phyloP scores from a whole-genome alignment of 2,329 filamentous ascomycete genomes.

The Penicillium hesseltinei region DNA sequence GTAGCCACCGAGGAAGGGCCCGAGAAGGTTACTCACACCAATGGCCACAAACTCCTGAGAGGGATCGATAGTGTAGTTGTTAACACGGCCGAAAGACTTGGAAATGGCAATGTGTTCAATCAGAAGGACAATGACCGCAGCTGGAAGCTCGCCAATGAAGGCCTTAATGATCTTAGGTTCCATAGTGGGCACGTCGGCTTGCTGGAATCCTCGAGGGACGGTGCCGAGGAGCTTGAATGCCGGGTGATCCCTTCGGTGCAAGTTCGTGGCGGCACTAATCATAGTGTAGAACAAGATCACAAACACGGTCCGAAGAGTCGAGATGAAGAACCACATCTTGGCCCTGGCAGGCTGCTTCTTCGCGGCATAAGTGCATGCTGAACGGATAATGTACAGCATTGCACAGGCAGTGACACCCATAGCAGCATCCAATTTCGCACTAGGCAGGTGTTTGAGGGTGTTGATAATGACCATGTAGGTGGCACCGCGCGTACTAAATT shows the following conservation, averaged over 20 bases:
- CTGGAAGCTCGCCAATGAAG: constrained; percentile 73
- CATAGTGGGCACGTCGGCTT: constrained; percentile 71
- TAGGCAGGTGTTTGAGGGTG: constrained; percentile 68
- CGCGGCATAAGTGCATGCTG: constrained; percentile 61
- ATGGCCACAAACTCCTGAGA: constrained; percentile 96
- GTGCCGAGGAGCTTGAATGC: constrained; percentile 70
- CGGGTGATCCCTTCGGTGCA: constrained; percentile 61
- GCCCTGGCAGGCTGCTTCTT: constrained; percentile 67
- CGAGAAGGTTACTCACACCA: constrained; percentile 83
- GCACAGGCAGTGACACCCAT: constrained; percentile 81
- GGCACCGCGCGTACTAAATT: constrained; percentile 69
- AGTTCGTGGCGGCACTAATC: constrained; percentile 83
- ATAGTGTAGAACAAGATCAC: constrained; percentile 89
- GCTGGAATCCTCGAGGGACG: constrained; percentile 83
- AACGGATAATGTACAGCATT: constrained; percentile 74
- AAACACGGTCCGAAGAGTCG: constrained; percentile 84
- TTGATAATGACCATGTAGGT: constrained; percentile 85
- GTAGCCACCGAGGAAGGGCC: constrained; percentile 88
- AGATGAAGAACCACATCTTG: constrained; percentile 84
- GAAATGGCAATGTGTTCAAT: constrained; percentile 97
- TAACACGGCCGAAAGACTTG: constrained; percentile 92
- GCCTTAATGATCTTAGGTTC: constrained; percentile 63
- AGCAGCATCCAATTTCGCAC: constrained; percentile 72
- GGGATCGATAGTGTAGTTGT: constrained; percentile 93
- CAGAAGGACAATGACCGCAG: constrained; percentile 86